phyloP scores from a whole-genome alignment of 2,329 filamentous ascomycete species.

The Aotearoamyces nothofagi region DNA sequence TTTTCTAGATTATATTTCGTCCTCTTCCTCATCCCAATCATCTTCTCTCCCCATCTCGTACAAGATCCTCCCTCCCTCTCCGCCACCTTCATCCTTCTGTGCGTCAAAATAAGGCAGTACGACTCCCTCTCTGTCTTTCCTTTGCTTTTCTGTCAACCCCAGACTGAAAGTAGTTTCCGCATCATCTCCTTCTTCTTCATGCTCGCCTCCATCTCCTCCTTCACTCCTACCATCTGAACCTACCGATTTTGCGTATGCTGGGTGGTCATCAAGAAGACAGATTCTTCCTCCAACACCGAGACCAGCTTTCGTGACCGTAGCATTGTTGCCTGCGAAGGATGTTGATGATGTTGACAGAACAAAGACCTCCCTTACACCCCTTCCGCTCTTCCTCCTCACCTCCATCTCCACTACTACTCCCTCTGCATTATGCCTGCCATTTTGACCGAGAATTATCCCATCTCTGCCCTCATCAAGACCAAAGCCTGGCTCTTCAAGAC shows the following conservation, averaged over 20 bases:
- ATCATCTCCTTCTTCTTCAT: conserved; percentile 27
- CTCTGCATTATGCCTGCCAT: conserved; percentile 10
- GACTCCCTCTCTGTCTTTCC: conserved; percentile 71
- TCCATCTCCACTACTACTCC: conserved; percentile 70
- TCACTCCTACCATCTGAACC: conserved; percentile 21
- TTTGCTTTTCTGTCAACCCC: conserved; percentile 80
- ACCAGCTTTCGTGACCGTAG: conserved; percentile 7
- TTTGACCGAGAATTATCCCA: conserved; percentile 47
- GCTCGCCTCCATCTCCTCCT: conserved; percentile 14
- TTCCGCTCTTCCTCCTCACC: conserved; percentile 67
- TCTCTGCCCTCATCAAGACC: conserved; percentile 66
- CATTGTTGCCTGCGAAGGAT: conserved; percentile 2
- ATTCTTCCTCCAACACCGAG: conserved; percentile 30
- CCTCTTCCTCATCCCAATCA: conserved; percentile 86
- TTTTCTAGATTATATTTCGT: conserved; percentile 17
- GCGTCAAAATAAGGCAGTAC: conserved; percentile 95
- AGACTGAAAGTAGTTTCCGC: conserved; percentile 71
- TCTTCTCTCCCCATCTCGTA: conserved; percentile 97
- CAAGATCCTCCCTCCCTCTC: conserved; percentile 81
- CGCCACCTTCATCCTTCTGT: conserved; percentile 62
- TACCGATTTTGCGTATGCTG: conserved; percentile 41
- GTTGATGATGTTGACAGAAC: conserved; percentile 26
- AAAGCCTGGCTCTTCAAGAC: conserved; percentile 60
- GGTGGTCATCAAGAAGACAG: conserved; percentile 64
- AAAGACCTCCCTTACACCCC: conserved; percentile 57